A percentile compares a stretch with the other conserved stretches of the same genome.
Evolutionary conservation across 2,329 filamentous ascomycete species (phyloP).

Genomic region (Trichoderma koningii): DNA sequence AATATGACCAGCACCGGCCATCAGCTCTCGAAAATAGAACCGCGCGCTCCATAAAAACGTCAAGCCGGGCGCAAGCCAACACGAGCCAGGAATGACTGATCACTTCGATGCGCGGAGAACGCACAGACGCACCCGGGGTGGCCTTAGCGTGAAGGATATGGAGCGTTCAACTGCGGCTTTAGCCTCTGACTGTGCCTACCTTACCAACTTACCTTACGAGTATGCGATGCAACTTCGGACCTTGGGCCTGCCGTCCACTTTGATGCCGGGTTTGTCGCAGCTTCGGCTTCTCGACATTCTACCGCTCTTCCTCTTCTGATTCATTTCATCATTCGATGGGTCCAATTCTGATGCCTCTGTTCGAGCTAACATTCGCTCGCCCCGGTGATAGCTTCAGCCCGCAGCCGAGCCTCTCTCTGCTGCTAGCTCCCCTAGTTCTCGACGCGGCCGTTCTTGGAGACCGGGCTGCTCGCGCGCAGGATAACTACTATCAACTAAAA

Average conservation of each 20-base stretch:
- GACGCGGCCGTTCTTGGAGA: constrained; percentile 1
- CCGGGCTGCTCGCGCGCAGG: constrained; percentile 4
- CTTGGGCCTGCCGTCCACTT: background rate
- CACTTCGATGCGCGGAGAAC: constrained; percentile 23
- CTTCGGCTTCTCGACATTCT: background rate
- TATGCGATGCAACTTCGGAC: constrained; percentile 13
- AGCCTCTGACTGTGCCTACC: background rate
- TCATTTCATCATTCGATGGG: background rate
- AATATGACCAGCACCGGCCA: constrained; percentile 3
- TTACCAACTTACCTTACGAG: too few species aligned
- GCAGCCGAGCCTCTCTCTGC: background rate
- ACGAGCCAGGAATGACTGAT: constrained; percentile 27
- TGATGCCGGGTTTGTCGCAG: constrained; percentile 3
- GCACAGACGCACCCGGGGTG: constrained; percentile 25
- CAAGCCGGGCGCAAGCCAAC: constrained; percentile 23
- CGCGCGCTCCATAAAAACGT: constrained; percentile 22
- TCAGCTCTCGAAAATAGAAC: constrained; percentile 25
- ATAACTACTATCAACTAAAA: constrained; percentile 22
- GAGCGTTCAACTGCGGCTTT: too few species aligned
- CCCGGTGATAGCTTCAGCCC: background rate
- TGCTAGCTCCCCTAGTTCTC: constrained; percentile 5
- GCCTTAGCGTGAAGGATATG: constrained; percentile 15
- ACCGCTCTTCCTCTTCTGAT: background rate
- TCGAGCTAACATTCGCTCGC: background rate
- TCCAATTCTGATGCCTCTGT: background rate